Conservation (phyloP, 306 rosid species). For the Citrullus mucosospermus region DNA sequence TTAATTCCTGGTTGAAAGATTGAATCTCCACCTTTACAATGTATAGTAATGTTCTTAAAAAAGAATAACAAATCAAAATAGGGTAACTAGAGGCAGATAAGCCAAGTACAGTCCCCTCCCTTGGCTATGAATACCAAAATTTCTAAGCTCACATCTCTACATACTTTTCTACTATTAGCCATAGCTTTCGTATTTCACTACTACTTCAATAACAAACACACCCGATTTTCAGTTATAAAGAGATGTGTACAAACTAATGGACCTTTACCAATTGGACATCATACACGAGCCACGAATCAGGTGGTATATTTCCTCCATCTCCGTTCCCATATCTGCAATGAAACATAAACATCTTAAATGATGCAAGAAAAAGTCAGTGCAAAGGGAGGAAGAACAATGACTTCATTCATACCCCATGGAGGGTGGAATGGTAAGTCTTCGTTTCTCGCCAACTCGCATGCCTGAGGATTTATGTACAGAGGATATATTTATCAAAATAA, state of each 20-base stretch:
- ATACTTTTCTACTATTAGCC: neutral
- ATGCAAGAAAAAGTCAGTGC: neutral
- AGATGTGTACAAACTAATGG: constrained; percentile 19
- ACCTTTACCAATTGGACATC: constrained; percentile 65
- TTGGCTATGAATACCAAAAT: neutral
- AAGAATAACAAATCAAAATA: neutral
- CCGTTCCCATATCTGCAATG: constrained; percentile 40
- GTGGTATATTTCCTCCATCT: constrained; percentile 32
- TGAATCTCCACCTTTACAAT: neutral
- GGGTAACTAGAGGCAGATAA: neutral
- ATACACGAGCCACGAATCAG: constrained; percentile 66
- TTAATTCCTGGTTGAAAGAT: neutral
- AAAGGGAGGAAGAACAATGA: neutral
- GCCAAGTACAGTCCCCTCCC: neutral
- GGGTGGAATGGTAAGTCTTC: constrained; percentile 78
- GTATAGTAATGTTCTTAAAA: neutral
- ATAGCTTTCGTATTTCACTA: neutral
- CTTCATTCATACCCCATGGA: constrained; percentile 43
- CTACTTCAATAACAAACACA: neutral
- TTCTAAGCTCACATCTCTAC: neutral
- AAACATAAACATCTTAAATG: constrained; percentile 6
- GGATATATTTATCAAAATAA: neutral
- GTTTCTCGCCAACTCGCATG: constrained; percentile 68
- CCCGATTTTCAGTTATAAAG: neutral
- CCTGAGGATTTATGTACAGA: constrained; percentile 27